Evolutionary conservation across 371 early-diverging fungal genomes (phyloP), one percentile per base, ranked within the genome.

Genomic region (Lichtheimia ramosa): DNA sequence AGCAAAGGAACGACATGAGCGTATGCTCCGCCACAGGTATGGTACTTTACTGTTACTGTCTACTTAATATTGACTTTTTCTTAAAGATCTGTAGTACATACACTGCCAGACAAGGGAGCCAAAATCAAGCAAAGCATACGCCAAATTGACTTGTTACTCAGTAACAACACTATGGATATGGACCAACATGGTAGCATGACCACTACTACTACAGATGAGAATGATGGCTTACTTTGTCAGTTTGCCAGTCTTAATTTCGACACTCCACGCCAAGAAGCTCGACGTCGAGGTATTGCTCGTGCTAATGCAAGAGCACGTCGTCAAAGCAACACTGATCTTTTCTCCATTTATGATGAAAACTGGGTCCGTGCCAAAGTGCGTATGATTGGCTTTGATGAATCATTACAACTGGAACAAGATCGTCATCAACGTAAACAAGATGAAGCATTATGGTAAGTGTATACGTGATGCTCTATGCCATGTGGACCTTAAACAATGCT

Each of bases 51-150:
- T 48, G 10, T 15, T 15, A 27, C 54, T 15, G 18, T 24, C 21
- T 0, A 51, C n/a, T 6, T 54, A 3, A 6, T 54, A 41, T 54
- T 42, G 0, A n/a, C 43, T 21, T 0, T 42, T 7, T 18, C 42
- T 24, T 39, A 34, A 34, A 42, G 41, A 24, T 15, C 58, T 2
- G 58, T 57, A 2, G 34, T 57, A 8, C 27, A 49, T 18, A 57
- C 58, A 16, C 24, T 57, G 4, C 58, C 58, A 12, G 58, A 57
- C 49, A 57, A 57, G n/a, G 58, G 58, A 48, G 58, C 48, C 58
- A 57, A 57, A 23, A 16, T 57, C 8, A 48, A 49, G 10, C 48
- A 57, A 39, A 57, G 58, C 18, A 57, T 57, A n/a, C 48, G 50
- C 14, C 49, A 28, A 21, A 57, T 57, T 18, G 58, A 57, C 21